phyloP scores from a whole-genome alignment of 805 yeast species.

The Starmerella floricola region DNA sequence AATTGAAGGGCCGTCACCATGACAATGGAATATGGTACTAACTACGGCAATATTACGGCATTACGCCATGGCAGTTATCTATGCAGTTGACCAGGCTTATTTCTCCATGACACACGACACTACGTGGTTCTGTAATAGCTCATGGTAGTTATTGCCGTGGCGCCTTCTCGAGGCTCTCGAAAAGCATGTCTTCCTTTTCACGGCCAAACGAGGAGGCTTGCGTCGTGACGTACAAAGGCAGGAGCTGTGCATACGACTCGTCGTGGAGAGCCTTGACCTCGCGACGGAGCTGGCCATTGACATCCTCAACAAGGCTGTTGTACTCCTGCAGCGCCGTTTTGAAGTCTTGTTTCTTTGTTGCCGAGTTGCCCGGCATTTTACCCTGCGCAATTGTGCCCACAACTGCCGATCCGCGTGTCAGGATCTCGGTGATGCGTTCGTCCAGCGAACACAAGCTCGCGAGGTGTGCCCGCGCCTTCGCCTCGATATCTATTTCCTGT shows the following conservation, averaged over 20 bases:
- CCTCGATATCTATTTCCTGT: slow-evolving; percentile 3
- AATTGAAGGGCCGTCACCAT: no score
- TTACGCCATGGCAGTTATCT: no score
- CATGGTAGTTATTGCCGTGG: slow-evolving; percentile 10
- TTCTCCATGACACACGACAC: background rate
- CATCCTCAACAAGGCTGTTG: slow-evolving; percentile 42
- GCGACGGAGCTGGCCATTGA: slow-evolving; percentile 48
- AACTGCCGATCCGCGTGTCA: slow-evolving; percentile 24
- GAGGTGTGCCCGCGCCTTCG: slow-evolving; percentile 25
- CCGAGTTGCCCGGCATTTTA: slow-evolving; percentile 18
- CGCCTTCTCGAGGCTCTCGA: slow-evolving; percentile 19
- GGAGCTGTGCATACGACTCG: slow-evolving; percentile 37
- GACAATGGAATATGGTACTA: no score
- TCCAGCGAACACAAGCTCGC: slow-evolving; percentile 25
- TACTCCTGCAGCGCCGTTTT: slow-evolving; percentile 36
- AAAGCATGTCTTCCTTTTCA: slow-evolving; percentile 38
- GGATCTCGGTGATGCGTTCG: slow-evolving; percentile 17
- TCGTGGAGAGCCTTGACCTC: slow-evolving; percentile 54
- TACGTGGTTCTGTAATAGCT: background rate
- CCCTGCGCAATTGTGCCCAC: slow-evolving; percentile 25
- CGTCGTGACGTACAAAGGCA: slow-evolving; percentile 58
- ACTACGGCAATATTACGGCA: no score
- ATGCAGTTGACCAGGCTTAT: background rate
- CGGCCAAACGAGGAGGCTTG: slow-evolving; percentile 59
- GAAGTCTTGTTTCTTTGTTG: slow-evolving; percentile 32